Evolutionary conservation across 257 asterid genomes (phyloP).

Genomic region (Solanum etuberosum): DNA sequence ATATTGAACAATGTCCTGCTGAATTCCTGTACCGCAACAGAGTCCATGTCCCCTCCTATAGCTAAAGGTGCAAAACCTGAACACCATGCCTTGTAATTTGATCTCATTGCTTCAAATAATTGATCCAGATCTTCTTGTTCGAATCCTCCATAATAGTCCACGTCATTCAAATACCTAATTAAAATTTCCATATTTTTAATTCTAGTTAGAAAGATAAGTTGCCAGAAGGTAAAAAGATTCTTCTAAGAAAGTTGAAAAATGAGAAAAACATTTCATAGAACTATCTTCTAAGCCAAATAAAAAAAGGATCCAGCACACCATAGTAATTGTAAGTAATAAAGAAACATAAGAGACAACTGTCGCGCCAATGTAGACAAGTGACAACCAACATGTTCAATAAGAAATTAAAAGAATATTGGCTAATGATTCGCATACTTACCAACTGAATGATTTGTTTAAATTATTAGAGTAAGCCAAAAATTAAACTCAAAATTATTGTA

Average conservation of each 20-base stretch:
- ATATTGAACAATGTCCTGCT: conserved; percentile 79
- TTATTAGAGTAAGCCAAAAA: not conserved
- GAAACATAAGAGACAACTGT: not conserved
- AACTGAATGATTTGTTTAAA: not conserved
- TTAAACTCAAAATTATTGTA: not conserved
- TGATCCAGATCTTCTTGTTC: conserved; percentile 51
- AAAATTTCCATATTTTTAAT: not conserved
- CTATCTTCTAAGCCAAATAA: not conserved
- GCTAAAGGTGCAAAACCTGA: conserved; percentile 67
- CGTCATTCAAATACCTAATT: conserved; percentile 44
- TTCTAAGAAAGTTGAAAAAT: not conserved
- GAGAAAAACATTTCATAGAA: not conserved
- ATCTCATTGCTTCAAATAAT: conserved; percentile 47
- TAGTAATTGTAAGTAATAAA: not conserved
- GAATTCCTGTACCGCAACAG: conserved; percentile 67
- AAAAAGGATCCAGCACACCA: not conserved
- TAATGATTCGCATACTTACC: not conserved
- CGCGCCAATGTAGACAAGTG: not conserved
- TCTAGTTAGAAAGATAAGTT: not conserved
- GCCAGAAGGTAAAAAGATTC: not conserved
- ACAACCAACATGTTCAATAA: not conserved
- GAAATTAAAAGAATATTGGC: not conserved
- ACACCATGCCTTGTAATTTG: conserved; percentile 76
- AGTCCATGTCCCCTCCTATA: conserved; percentile 85
- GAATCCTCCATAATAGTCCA: conserved; percentile 75